phyloP scores from a whole-genome alignment of 2,329 filamentous ascomycete genomes.

The Colletotrichum eleusines region DNA sequence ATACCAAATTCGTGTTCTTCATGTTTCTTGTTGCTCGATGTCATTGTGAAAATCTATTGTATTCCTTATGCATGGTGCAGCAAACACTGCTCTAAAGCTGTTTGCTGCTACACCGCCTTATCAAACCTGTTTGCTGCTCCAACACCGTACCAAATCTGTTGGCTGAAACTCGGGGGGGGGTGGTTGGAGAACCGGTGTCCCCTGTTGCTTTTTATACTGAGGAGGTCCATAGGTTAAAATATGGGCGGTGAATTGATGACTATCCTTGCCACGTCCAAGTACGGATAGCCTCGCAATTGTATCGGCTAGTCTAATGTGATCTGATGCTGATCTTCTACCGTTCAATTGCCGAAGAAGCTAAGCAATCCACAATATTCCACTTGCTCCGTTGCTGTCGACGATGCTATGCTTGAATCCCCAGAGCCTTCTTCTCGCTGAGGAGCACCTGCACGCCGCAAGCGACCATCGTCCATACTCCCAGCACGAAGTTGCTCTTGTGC shows the following conservation, averaged over 20 bases:
- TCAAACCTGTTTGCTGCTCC: no score
- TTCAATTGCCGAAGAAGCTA: neutral
- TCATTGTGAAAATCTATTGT: neutral
- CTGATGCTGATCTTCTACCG: neutral
- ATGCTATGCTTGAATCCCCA: neutral
- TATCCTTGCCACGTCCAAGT: neutral
- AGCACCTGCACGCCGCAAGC: conserved; percentile 44
- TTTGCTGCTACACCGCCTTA: no score
- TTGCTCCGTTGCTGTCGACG: no score
- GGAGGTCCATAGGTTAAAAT: no score
- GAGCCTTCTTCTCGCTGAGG: conserved; percentile 12
- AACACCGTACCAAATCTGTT: neutral
- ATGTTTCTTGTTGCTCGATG: neutral
- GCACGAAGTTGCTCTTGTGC: conserved; percentile 44
- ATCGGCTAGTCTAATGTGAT: neutral
- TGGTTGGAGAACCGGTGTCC: no score
- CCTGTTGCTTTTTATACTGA: neutral
- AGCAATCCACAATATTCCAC: no score
- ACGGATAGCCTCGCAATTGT: no score
- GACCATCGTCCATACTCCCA: conserved; percentile 43
- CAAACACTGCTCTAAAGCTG: no score
- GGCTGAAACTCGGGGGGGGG: no score
- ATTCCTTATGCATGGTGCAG: neutral
- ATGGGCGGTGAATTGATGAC: no score
- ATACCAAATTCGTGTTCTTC: neutral